Evolutionary conservation across 2,329 filamentous ascomycete genomes (phyloP).

Genomic region (Thyridium curvatum): DNA sequence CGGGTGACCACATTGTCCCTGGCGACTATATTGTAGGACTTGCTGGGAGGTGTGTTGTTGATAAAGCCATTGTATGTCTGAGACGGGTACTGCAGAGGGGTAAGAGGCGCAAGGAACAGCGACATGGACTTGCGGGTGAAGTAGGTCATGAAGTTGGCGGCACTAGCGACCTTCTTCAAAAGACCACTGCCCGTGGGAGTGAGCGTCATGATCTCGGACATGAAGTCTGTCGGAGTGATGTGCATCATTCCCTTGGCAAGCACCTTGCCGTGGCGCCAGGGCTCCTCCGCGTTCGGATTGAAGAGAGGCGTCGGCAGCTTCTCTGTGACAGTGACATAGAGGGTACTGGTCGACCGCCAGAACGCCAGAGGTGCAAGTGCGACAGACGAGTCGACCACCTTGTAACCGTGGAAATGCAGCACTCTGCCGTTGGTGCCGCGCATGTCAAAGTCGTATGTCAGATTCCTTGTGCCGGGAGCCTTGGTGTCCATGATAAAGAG

Average conservation of each 20-base stretch:
- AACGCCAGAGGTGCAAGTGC: constrained; percentile 49
- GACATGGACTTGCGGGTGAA: constrained; percentile 47
- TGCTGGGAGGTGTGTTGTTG: constrained; percentile 40
- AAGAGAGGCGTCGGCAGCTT: constrained; percentile 10
- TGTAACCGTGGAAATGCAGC: constrained; percentile 53
- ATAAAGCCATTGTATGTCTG: constrained; percentile 41
- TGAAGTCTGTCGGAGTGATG: constrained; percentile 46
- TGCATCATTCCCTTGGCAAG: constrained; percentile 55
- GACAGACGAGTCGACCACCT: constrained; percentile 54
- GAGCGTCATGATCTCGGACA: constrained; percentile 48
- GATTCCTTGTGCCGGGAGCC: constrained; percentile 49
- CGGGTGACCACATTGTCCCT: constrained; percentile 44
- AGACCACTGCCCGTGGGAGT: constrained; percentile 41
- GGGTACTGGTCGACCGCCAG: constrained; percentile 55
- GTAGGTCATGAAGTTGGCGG: constrained; percentile 45
- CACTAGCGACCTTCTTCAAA: constrained; percentile 35
- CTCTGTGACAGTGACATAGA: constrained; percentile 54
- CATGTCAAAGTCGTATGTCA: constrained; percentile 59
- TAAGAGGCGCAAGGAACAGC: constrained; percentile 48
- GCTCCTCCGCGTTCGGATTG: constrained; percentile 21
- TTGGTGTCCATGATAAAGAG: constrained; percentile 48
- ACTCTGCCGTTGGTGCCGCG: constrained; percentile 42
- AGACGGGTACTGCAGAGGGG: constrained; percentile 47
- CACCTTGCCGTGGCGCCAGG: constrained; percentile 33
- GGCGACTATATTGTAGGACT: constrained; percentile 39